Percentiles rank a stretch among this genome's conserved stretches.
These are phyloP conservation scores for Rhizophagus clarus DNA, from an alignment of 192 early-diverging fungal genomes.

Conservation along the genomic window DNA sequence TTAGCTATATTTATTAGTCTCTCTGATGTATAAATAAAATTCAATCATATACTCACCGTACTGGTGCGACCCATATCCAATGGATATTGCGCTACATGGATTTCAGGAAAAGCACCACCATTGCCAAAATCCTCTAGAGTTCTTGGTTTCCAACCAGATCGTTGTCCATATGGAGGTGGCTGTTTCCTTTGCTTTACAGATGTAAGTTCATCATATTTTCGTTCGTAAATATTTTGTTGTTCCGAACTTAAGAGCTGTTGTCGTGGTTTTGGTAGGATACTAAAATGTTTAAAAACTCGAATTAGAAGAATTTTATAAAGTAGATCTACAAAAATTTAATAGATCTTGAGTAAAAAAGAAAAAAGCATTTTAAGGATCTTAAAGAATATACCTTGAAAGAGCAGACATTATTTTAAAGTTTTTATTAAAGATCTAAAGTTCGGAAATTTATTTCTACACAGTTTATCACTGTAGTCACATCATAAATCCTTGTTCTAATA, in stretches of 20 bases:
- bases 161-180: constrained; percentile 78
- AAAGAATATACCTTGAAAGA: too few species aligned
- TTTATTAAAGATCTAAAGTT: too few species aligned
- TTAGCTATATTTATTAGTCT: neutral
- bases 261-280: constrained; percentile 47
- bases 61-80: constrained; percentile 90
- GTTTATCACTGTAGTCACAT: too few species aligned
- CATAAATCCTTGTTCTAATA: too few species aligned
- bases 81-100: constrained; percentile 90
- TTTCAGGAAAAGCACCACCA: constrained; percentile 97
- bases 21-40: neutral
- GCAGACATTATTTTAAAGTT: too few species aligned
- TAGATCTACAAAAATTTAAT: too few species aligned
- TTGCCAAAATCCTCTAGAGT: constrained; percentile 88
- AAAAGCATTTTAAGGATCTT: too few species aligned
- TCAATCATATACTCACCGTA: constrained; percentile 27
- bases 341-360: too few species aligned
- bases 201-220: constrained; percentile 40
- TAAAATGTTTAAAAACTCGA: constrained; percentile 9
- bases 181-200: constrained; percentile 25
- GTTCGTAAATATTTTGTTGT: constrained; percentile 35
- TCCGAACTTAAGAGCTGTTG: constrained; percentile 29
- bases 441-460: too few species aligned
- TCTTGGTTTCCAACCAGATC: constrained; percentile 78
- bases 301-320: neutral